Evolutionary conservation across 495 filamentous ascomycete genomes (phyloP).

Genomic region (Penicillium daleae): DNA sequence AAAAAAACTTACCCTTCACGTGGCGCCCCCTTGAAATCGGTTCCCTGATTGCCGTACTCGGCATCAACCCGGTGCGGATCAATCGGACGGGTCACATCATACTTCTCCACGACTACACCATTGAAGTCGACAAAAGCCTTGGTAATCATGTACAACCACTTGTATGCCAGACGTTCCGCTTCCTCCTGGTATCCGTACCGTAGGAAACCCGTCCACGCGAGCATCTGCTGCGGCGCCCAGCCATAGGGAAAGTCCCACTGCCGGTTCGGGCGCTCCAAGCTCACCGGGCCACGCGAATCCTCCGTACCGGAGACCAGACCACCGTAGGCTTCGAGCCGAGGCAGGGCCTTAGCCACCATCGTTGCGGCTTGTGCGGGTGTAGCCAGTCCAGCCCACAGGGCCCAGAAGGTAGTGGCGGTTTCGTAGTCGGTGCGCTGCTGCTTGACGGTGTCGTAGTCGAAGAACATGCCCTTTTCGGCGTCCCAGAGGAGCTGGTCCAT

Average conservation of each 20-base stretch:
- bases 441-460: conserved; percentile 89
- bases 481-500: conserved; percentile 94
- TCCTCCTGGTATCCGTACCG: conserved; percentile 91
- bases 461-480: conserved; percentile 88
- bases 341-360: conserved; percentile 76
- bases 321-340: conserved; percentile 82
- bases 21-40: conserved; percentile 90
- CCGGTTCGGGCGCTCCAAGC: conserved; percentile 82
- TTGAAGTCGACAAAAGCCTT: conserved; percentile 98
- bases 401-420: conserved; percentile 90
- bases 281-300: conserved; percentile 77
- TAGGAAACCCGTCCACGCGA: conserved; percentile 90
- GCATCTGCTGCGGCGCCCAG: conserved; percentile 98
- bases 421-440: conserved; percentile 79
- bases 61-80: conserved; percentile 92
- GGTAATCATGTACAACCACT: conserved; percentile 96
- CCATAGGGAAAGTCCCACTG: conserved; percentile 99
- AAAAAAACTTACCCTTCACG: conserved; percentile 81
- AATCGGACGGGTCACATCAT: conserved; percentile 87
- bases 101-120: conserved; percentile 97
- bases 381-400: conserved; percentile 90
- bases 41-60: conserved; percentile 96
- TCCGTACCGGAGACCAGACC: conserved; percentile 90
- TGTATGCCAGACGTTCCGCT: conserved; percentile 84
- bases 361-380: conserved; percentile 76